Percentiles rank a stretch among this genome's conserved stretches.
Conservation (phyloP, 2,329 filamentous ascomycete genomes). For the Elsinoe perseae region DNA sequence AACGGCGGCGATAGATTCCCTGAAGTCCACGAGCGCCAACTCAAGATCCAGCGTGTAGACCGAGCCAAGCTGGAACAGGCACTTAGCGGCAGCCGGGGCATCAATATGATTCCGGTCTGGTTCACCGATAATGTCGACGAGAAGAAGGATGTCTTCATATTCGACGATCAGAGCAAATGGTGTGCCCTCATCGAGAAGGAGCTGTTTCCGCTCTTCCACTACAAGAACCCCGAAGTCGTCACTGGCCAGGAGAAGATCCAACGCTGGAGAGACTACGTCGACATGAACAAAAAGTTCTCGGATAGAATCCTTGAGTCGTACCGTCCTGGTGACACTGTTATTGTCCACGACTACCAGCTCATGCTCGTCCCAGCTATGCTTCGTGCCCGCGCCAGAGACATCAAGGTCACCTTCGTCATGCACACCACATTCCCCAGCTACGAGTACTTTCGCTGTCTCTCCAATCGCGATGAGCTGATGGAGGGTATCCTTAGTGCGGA, state of each 20-base stretch:
- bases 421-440: conserved; percentile 93
- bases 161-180: conserved; percentile 82
- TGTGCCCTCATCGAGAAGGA: conserved; percentile 84
- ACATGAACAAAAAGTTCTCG: conserved; percentile 87
- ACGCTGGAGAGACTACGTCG: conserved; percentile 87
- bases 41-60: conserved; percentile 64
- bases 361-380: conserved; percentile 83
- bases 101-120: conserved; percentile 83
- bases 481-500: conserved; percentile 87
- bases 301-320: conserved; percentile 82
- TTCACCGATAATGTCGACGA: conserved; percentile 68
- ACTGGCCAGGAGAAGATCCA: conserved; percentile 74
- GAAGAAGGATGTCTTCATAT: conserved; percentile 54
- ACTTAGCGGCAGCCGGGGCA: conserved; percentile 63
- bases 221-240: conserved; percentile 86
- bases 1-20: conserved; percentile 38
- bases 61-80: conserved; percentile 66
- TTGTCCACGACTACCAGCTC: conserved; percentile 91
- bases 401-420: conserved; percentile 91
- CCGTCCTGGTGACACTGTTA: conserved; percentile 83
- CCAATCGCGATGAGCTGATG: conserved; percentile 79
- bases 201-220: conserved; percentile 88
- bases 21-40: conserved; percentile 44
- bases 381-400: conserved; percentile 74
- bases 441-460: conserved; percentile 86